Evolutionary conservation across 768 basidiomycete species (phyloP), one percentile per base, ranked within the genome.

Genomic region (Saitozyma podzolica): DNA sequence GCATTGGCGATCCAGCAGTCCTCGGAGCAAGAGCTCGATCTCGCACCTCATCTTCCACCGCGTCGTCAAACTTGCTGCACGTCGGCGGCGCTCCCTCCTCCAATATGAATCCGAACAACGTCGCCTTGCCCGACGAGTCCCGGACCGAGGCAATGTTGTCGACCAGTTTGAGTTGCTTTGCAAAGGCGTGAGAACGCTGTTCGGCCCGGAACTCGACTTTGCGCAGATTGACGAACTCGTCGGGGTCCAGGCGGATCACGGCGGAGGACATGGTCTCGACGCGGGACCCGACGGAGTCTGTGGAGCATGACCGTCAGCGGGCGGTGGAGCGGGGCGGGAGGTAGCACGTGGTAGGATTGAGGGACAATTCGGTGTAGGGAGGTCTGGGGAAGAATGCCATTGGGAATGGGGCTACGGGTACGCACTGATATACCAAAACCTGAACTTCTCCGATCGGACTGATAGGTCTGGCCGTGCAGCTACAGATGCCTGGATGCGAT

Each of bases 401-500:
- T 50, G n/a, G 14, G n/a, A 55, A 9, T 3, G 11, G 41, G 29
- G 2, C 29, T n/a, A 52, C 8, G 29, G 37, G 16, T 10, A 68
- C 75, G 8, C 45, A 76, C 73, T 69, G 40, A 77, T 74, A 58
- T 77, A 77, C 75, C 75, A 77, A 51, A 77, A 77, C 40, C 69
- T 55, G 54, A 77, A 77, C 29, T 29, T 29, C 29, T 29, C 29
- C 29, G 29, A 29, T 29, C 29, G 29, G 29, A 29, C 29, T 29
- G 29, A 29, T 29, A 5, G 29, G 29, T 29, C 29, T 29, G 29
- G 29, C 5, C 29, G 29, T 29, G 29, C 29, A 5, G 29, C 29
- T 29, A 29, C 29, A 29, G 29, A 5, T 29, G 29, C 2, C 29
- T 29, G 29, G 29, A 29, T 5, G 29, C 29, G 29, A 29, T 29